Evolutionary conservation across 371 early-diverging fungal genomes (phyloP).

Genomic region (Phascolomyces articulosus): DNA sequence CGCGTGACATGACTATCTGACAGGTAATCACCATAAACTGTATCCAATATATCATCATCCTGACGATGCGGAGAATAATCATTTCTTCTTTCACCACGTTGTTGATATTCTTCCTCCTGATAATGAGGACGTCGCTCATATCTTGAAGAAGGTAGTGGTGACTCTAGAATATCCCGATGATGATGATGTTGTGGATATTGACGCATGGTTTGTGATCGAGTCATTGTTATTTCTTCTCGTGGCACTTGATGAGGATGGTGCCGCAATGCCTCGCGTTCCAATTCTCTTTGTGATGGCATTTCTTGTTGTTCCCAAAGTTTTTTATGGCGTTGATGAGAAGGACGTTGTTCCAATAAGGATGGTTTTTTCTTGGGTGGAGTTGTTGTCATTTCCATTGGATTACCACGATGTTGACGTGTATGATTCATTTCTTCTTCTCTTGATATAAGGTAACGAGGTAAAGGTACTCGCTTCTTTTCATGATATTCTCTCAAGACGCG

Average conservation of each 20-base stretch:
- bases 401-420: not conserved
- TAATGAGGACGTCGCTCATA: not conserved
- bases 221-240: not conserved
- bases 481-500: conserved; percentile 53
- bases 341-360: conserved; percentile 6
- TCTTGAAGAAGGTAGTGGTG: not conserved
- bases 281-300: conserved; percentile 4
- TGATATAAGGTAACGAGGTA: conserved; percentile 24
- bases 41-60: not conserved
- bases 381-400: not conserved
- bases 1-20: conserved; percentile 7
- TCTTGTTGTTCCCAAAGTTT: conserved; percentile 13
- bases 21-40: not conserved
- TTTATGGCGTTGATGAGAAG: conserved; percentile 11
- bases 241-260: not conserved
- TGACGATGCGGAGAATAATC: not conserved
- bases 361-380: not conserved
- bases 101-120: not conserved
- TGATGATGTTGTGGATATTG: not conserved
- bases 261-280: conserved; percentile 15
- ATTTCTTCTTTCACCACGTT: not conserved
- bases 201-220: conserved; percentile 4
- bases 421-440: not conserved
- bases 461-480: conserved; percentile 38
- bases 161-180: not conserved